Conservation (phyloP, 148 eudicot species). For the Dianthus caryophyllus region DNA sequence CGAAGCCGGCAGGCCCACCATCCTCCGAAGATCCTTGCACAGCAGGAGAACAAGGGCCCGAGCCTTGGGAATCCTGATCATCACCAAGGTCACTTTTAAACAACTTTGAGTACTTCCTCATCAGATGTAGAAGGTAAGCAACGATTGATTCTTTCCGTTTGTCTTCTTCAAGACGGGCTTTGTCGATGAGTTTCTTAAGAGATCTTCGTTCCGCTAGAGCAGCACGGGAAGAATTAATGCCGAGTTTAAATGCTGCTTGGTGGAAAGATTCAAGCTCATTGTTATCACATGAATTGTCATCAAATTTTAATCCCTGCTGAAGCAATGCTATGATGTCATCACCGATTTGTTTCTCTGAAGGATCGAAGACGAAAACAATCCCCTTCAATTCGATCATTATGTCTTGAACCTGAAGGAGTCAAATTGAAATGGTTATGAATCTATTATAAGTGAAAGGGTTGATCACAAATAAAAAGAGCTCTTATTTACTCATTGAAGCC, state of each 20-base stretch:
- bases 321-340: conserved; percentile 79
- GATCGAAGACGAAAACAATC: conserved; percentile 71
- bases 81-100: conserved; percentile 86
- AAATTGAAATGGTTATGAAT: background rate
- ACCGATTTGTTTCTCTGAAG: conserved; percentile 79
- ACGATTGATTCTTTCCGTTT: conserved; percentile 91
- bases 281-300: conserved; percentile 52
- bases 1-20: conserved; percentile 31
- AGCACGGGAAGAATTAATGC: conserved; percentile 89
- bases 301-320: conserved; percentile 83
- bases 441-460: background rate
- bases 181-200: conserved; percentile 77
- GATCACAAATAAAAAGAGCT: background rate
- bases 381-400: conserved; percentile 56
- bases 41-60: conserved; percentile 96
- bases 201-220: conserved; percentile 90
- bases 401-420: conserved; percentile 57
- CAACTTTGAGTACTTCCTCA: conserved; percentile 89
- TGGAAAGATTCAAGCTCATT: conserved; percentile 87
- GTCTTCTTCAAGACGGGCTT: conserved; percentile 84
- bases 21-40: conserved; percentile 63
- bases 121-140: conserved; percentile 81
- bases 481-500: background rate
- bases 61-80: conserved; percentile 96
- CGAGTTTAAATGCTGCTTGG: conserved; percentile 78